Percentiles rank a stretch among this genome's conserved stretches.
phyloP scores from a whole-genome alignment of 257 asterid genomes.

The Coffea eugenioides region DNA sequence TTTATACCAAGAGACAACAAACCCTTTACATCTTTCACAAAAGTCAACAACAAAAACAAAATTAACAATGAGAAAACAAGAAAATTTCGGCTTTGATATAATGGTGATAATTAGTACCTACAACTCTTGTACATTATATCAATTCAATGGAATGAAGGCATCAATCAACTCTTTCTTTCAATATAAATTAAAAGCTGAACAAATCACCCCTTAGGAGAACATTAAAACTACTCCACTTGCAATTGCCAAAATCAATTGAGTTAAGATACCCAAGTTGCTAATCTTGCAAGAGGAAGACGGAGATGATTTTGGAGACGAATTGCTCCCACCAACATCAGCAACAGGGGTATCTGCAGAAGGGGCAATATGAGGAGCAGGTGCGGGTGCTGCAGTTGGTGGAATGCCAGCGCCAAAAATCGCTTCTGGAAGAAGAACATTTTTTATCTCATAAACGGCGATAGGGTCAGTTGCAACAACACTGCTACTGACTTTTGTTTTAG shows the following conservation, averaged over 20 bases:
- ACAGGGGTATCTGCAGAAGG: conserved; percentile 61
- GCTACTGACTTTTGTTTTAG: conserved; percentile 59
- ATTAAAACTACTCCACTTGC: conserved; percentile 21
- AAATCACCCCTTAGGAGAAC: conserved; percentile 10
- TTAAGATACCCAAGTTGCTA: conserved; percentile 26
- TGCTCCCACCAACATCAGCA: conserved; percentile 25
- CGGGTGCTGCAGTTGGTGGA: conserved; percentile 83
- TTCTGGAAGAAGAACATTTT: conserved; percentile 63
- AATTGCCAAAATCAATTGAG: conserved; percentile 33
- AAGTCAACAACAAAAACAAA: neutral
- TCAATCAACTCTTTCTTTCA: neutral
- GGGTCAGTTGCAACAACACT: conserved; percentile 74
- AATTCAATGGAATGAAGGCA: conserved; percentile 6
- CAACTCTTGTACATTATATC: neutral
- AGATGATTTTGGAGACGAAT: conserved; percentile 37
- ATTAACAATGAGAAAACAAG: neutral
- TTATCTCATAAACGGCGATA: conserved; percentile 68
- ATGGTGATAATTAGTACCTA: neutral
- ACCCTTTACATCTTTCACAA: too few species aligned
- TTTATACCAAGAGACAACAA: too few species aligned
- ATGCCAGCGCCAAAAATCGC: conserved; percentile 81
- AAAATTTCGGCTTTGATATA: neutral
- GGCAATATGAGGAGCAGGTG: conserved; percentile 60
- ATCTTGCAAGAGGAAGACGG: conserved; percentile 37
- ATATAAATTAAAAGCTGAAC: neutral